phyloP scores from a whole-genome alignment of 768 basidiomycete species.

The Strobilomyces dryophilus region DNA sequence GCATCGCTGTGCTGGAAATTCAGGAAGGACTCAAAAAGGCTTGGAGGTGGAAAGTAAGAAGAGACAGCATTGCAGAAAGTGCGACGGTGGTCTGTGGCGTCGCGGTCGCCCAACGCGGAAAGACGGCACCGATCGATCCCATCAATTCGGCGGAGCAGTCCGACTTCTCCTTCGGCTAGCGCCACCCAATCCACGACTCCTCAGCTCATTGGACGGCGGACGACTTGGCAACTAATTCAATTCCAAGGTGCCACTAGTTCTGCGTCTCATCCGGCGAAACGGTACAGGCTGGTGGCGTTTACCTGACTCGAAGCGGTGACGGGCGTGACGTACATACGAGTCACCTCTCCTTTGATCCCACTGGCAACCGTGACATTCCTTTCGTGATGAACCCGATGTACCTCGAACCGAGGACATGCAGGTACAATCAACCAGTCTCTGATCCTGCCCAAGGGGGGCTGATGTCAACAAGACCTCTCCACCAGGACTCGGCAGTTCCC shows the following conservation, averaged over 20 bases:
- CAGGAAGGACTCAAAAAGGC: not conserved
- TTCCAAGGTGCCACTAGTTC: too few relatives aligned
- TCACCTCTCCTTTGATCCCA: too few relatives aligned
- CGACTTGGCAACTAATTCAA: too few relatives aligned
- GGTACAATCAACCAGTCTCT: constrained; percentile 1
- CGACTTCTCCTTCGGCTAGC: constrained; percentile 3
- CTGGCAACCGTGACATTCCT: not conserved
- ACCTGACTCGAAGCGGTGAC: too few relatives aligned
- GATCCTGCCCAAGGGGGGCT: not conserved
- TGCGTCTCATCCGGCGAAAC: too few relatives aligned
- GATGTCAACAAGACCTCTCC: not conserved
- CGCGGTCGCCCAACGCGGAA: not conserved
- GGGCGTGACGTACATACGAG: too few relatives aligned
- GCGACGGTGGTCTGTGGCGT: not conserved
- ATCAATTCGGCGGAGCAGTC: not conserved
- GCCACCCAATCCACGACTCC: constrained; percentile 4
- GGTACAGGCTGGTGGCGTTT: too few relatives aligned
- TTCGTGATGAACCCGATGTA: not conserved
- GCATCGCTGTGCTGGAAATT: not conserved
- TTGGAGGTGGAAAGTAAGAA: not conserved
- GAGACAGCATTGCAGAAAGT: not conserved
- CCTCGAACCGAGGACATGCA: not conserved
- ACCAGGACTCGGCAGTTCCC: not conserved
- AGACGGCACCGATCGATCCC: constrained; percentile 1
- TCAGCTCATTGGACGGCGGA: not conserved